Conservation (phyloP, 257 asterid genomes). For the Nicotiana obtusifolia region DNA sequence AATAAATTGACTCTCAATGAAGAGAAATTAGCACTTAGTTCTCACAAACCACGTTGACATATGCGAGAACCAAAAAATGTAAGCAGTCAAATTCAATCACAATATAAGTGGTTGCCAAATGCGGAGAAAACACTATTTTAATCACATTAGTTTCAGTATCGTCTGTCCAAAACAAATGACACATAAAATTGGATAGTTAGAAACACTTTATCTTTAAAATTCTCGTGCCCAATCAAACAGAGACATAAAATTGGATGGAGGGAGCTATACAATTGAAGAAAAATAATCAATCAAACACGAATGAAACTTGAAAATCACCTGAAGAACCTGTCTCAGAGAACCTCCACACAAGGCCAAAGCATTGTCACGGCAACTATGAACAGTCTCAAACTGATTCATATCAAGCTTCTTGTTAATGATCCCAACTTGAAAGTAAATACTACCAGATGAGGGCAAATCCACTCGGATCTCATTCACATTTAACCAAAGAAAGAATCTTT, state of each 20-base stretch:
- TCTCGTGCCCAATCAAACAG: no score
- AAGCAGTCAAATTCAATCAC: no score
- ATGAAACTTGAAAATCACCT: slow-evolving; percentile 34
- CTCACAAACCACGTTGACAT: neutral
- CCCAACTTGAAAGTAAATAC: slow-evolving; percentile 87
- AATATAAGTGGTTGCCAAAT: neutral
- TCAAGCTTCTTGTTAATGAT: slow-evolving; percentile 80
- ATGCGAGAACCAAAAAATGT: neutral
- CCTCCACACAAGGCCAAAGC: slow-evolving; percentile 25
- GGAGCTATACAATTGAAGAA: neutral
- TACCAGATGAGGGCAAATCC: slow-evolving; percentile 75
- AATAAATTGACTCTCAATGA: neutral
- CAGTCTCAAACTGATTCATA: slow-evolving; percentile 63
- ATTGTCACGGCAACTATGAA: slow-evolving; percentile 64
- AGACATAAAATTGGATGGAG: no score
- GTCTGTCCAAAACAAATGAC: no score
- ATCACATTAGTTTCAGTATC: neutral
- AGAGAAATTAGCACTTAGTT: neutral
- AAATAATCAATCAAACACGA: neutral
- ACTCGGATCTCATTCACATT: slow-evolving; percentile 80
- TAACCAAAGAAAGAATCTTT: slow-evolving; percentile 75
- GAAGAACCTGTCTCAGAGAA: slow-evolving; percentile 30
- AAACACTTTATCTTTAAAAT: no score
- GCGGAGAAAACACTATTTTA: neutral
- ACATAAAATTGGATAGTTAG: no score